A percentile compares a stretch with the other conserved stretches of the same genome.
Evolutionary conservation across 495 filamentous ascomycete species (phyloP).

Genomic region (Aspergillus cristatus): DNA sequence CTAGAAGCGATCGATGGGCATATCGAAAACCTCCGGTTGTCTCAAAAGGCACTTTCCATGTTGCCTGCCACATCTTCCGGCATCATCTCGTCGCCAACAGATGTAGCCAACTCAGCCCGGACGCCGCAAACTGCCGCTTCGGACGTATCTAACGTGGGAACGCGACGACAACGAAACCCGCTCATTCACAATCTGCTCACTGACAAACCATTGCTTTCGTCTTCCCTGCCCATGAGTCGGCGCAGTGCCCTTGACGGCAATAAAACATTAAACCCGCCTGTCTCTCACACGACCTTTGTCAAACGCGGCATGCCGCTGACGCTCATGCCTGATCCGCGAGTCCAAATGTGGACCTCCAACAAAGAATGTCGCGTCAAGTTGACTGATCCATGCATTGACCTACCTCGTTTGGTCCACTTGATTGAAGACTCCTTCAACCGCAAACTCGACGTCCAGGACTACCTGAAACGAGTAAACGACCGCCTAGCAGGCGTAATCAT

Average conservation of each 20-base stretch:
- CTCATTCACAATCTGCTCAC: constrained; percentile 96
- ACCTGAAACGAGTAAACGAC: constrained; percentile 64
- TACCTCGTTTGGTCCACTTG: constrained; percentile 70
- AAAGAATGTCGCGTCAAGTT: constrained; percentile 48
- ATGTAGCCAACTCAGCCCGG: constrained; percentile 60
- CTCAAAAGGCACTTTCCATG: constrained; percentile 56
- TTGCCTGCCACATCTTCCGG: constrained; percentile 82
- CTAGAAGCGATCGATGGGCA: constrained; percentile 37
- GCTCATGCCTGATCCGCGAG: constrained; percentile 63
- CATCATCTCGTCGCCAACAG: constrained; percentile 74
- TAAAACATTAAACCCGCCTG: constrained; percentile 19
- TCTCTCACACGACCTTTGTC: constrained; percentile 61
- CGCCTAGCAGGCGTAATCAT: constrained; percentile 85
- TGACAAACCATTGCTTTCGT: constrained; percentile 84
- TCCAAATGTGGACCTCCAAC: constrained; percentile 56
- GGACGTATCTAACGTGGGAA: constrained; percentile 56
- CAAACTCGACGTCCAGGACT: constrained; percentile 73
- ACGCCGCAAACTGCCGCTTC: constrained; percentile 24
- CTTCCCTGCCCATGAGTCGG: constrained; percentile 69
- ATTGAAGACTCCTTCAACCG: constrained; percentile 93
- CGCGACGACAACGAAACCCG: constrained; percentile 73
- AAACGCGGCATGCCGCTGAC: constrained; percentile 87
- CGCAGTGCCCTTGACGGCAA: constrained; percentile 26
- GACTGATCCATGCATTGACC: constrained; percentile 70
- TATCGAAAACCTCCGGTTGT: constrained; percentile 63